These are phyloP conservation scores for Volvox carteri DNA, from an alignment of 163 green algal genomes.

Conservation along the genomic window DNA sequence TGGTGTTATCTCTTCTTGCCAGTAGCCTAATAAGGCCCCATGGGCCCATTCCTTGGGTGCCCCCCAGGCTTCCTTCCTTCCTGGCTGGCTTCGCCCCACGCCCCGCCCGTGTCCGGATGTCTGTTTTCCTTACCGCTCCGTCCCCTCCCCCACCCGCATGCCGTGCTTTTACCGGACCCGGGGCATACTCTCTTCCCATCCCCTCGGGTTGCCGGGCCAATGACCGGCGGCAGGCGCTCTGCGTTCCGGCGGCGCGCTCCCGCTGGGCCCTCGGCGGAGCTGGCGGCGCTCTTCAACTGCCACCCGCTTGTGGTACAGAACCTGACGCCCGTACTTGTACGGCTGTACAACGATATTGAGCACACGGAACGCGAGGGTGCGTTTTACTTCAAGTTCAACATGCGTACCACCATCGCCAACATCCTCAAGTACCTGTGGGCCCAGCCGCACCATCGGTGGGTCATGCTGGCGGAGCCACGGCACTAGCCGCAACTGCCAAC, in stretches of 20 bases:
- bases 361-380: constrained; percentile 85
- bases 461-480: neutral
- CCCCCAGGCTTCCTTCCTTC: too few species aligned
- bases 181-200: too few species aligned
- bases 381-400: constrained; percentile 97
- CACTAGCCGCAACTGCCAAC: neutral
- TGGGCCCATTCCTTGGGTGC: too few species aligned
- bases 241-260: neutral
- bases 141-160: too few species aligned
- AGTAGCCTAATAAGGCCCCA: too few species aligned
- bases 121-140: too few species aligned
- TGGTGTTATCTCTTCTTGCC: too few species aligned
- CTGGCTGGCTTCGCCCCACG: too few species aligned
- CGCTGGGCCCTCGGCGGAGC: neutral
- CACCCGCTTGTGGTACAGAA: constrained; percentile 83
- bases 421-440: constrained; percentile 87
- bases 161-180: too few species aligned
- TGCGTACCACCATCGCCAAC: constrained; percentile 85
- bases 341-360: constrained; percentile 95
- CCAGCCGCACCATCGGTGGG: constrained; percentile 71
- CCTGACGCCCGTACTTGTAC: constrained; percentile 87
- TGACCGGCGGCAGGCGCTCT: neutral
- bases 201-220: too few species aligned
- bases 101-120: too few species aligned
- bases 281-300: constrained; percentile 47